These are phyloP conservation scores for Musa beccarii DNA, from an alignment of 176 grass and related monocot species.

Conservation along the genomic window DNA sequence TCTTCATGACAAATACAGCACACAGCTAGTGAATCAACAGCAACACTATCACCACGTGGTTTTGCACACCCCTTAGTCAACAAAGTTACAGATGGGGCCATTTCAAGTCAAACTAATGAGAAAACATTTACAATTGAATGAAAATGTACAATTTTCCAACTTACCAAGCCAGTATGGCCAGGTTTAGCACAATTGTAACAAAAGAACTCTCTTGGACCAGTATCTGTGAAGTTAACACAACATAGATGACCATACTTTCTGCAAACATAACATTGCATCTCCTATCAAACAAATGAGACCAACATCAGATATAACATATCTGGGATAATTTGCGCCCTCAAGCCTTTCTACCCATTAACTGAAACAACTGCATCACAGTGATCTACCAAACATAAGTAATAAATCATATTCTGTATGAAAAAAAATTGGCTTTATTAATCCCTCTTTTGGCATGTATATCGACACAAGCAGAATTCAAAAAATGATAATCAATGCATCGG, in stretches of 20 bases:
- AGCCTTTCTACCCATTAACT: no score
- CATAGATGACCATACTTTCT: conserved; percentile 84
- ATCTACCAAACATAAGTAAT: neutral
- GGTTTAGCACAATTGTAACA: conserved; percentile 92
- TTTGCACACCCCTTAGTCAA: conserved; percentile 78
- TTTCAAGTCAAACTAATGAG: neutral
- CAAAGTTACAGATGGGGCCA: neutral
- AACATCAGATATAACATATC: neutral
- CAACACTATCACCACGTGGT: conserved; percentile 40
- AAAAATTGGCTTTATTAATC: no score
- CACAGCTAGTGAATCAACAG: conserved; percentile 9
- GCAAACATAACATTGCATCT: conserved; percentile 89
- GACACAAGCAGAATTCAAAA: neutral
- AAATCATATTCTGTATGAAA: neutral
- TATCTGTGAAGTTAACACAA: conserved; percentile 51
- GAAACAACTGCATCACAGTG: neutral
- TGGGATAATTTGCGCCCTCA: no score
- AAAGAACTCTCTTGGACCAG: conserved; percentile 41
- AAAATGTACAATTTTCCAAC: conserved; percentile 4
- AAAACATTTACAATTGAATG: neutral
- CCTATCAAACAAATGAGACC: conserved; percentile 33
- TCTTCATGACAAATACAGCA: conserved; percentile 15
- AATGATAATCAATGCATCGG: no score
- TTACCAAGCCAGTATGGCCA: conserved; percentile 79
- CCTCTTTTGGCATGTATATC: neutral